Base-by-base conservation (phyloP, 148 eudicot genomes). In the Rhododendron molle region DNA sequence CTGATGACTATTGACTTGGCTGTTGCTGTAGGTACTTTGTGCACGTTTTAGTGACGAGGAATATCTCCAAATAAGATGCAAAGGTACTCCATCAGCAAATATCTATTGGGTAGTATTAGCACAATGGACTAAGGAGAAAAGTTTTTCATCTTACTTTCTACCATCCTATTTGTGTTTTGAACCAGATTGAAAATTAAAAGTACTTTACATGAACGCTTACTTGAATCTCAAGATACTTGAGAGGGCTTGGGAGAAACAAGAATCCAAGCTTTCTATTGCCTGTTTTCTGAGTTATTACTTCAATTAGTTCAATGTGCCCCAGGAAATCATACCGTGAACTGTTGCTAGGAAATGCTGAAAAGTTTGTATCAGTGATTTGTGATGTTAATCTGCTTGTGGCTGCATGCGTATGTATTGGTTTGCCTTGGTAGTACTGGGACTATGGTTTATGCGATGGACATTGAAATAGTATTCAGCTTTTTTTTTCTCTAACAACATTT, bases 41-140 rank as follows among this genome's bases (percentile, higher is more conserved):
- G 90, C 99, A 7, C 95, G 94, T 49, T 97, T 88, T 84, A 93
- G 93, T 67, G 96, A 97, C 71, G 98, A 97, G 81, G 99, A 97
- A 83, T 97, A 94, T 88, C 87, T 97, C 56, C 86, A 86, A 69
- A 88, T 90, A 44, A 91, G 98, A 91, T 95, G 98, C 86, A 88
- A 93, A 94, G 98, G 99, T 97, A 90, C 58, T 44, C 54, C 80
- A 7, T 32, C 9, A 72, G 46, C 58, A n/a, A 71, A 84, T 50
- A 43, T 71, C 77, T 30, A 43, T 60, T 26, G 38, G 12, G 67
- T 43, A 32, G 62, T 65, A 3, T 40, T 65, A 43, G 40, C 84
- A 82, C 56, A 40, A 65, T 82, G 46, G 50, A 46, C 12, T 13
- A 38, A 32, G 30, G n/a, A 20, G 7, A 34, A 38, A 38, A 7